A percentile compares a stretch with the other conserved stretches of the same genome.
Evolutionary conservation across 1,284 basidiomycete genomes (phyloP).

Genomic region (Ceratobasidium theobromae): DNA sequence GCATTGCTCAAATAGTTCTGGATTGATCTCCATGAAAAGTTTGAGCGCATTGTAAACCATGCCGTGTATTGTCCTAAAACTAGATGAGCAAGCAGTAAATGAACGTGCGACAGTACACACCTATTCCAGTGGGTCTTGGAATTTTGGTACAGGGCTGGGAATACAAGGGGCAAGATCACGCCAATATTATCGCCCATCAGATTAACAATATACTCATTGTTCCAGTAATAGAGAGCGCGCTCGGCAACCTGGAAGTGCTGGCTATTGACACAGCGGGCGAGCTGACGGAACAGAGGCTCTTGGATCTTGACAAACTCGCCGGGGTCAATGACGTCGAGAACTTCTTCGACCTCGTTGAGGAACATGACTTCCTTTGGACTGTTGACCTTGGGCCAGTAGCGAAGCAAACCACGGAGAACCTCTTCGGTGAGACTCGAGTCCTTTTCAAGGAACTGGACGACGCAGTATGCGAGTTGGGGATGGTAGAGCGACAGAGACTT

Average conservation of each 20-base stretch:
- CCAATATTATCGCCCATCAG: conserved; percentile 96
- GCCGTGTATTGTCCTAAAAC: conserved; percentile 88
- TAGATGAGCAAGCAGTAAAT: conserved; percentile 29
- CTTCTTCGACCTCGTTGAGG: conserved; percentile 99
- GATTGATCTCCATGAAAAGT: conserved; percentile 99
- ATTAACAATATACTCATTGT: conserved; percentile 99
- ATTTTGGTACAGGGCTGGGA: conserved; percentile 96
- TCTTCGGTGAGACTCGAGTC: conserved; percentile 92
- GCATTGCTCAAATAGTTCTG: conserved; percentile 90
- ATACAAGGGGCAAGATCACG: conserved; percentile 92
- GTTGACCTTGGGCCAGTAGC: conserved; percentile 99
- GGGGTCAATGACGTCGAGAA: conserved; percentile 97
- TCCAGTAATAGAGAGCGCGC: conserved; percentile 93
- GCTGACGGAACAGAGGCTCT: conserved; percentile 89
- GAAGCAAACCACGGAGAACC: conserved; percentile 90
- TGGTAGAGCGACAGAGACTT: conserved; percentile 97
- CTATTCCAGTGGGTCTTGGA: conserved; percentile 99
- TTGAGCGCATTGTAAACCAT: conserved; percentile 99
- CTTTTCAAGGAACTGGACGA: conserved; percentile 99
- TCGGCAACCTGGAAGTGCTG: conserved; percentile 99
- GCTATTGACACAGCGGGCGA: conserved; percentile 96
- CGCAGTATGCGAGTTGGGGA: conserved; percentile 97
- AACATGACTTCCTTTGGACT: conserved; percentile 99
- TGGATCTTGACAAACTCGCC: conserved; percentile 97
- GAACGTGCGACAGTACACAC: conserved; percentile 52